phyloP scores from a whole-genome alignment of 352 stramenopile species.

The Globisporangium yorkense region DNA sequence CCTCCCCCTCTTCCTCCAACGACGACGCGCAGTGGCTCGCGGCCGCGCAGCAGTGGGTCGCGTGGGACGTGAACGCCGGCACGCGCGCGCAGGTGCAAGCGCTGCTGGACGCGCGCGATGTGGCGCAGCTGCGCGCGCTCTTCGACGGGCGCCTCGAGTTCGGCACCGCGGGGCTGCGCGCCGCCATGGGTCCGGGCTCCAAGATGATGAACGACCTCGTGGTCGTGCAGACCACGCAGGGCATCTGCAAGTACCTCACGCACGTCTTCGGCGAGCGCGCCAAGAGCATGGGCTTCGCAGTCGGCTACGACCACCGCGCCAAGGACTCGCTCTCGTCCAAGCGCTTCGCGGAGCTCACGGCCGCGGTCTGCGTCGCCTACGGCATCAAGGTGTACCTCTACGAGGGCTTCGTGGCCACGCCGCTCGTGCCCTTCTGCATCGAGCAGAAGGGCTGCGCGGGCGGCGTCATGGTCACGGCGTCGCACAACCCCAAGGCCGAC shows the following conservation, averaged over 20 bases:
- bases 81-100: conserved; percentile 63
- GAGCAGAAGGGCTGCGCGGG: conserved; percentile 73
- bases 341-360: conserved; percentile 83
- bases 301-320: conserved; percentile 90
- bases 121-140: conserved; percentile 45
- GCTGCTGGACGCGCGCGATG: conserved; percentile 56
- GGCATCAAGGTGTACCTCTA: conserved; percentile 91
- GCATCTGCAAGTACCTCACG: conserved; percentile 84
- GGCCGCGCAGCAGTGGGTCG: conserved; percentile 67
- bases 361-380: conserved; percentile 69
- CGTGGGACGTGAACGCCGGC: conserved; percentile 81
- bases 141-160: conserved; percentile 87
- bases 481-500: conserved; percentile 98
- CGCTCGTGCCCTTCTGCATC: conserved; percentile 89
- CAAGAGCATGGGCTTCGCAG: conserved; percentile 74
- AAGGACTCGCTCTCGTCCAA: conserved; percentile 78
- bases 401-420: conserved; percentile 92
- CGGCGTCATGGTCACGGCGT: conserved; percentile 94
- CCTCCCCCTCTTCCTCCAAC: no score
- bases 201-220: conserved; percentile 92
- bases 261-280: conserved; percentile 62
- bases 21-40: conserved; percentile 42
- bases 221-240: conserved; percentile 90
- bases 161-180: conserved; percentile 88
- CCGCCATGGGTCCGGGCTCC: conserved; percentile 84